Evolutionary conservation across 75 land plant species (phyloP).

Genomic region (Pinus albicaulis): DNA sequence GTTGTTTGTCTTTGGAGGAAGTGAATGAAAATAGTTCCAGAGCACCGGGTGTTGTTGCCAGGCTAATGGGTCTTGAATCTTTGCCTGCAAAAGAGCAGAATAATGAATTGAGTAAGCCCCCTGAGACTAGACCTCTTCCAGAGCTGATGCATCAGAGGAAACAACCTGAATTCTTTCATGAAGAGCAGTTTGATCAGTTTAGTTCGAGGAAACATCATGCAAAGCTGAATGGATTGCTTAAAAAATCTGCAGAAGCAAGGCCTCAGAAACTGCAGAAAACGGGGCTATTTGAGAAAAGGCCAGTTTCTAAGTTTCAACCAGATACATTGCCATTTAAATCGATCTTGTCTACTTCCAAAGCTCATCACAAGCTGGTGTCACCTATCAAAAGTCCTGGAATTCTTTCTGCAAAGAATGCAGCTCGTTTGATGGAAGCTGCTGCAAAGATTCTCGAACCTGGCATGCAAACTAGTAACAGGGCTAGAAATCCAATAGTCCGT

Average conservation of each 20-base stretch:
- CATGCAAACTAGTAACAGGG: constrained; percentile 36
- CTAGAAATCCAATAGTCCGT: constrained; percentile 19
- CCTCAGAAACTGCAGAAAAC: constrained; percentile 45
- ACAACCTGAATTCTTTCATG: constrained; percentile 10
- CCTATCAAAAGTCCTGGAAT: constrained; percentile 75
- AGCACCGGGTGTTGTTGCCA: constrained; percentile 84
- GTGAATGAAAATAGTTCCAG: constrained; percentile 32
- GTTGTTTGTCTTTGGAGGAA: constrained; percentile 9
- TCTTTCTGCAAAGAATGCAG: constrained; percentile 55
- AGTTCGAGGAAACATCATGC: constrained; percentile 6
- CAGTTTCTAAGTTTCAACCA: constrained; percentile 65
- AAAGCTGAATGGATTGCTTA: constrained; percentile 15
- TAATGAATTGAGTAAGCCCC: constrained; percentile 17
- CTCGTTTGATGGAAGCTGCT: constrained; percentile 80
- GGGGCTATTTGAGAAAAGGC: constrained; percentile 35
- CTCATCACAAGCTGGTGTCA: constrained; percentile 65
- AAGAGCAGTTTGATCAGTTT: constrained; percentile 12
- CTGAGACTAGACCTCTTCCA: constrained; percentile 22
- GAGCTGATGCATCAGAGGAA: constrained; percentile 12
- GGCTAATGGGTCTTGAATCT: constrained; percentile 92
- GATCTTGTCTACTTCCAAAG: constrained; percentile 51
- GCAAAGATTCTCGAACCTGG: constrained; percentile 80
- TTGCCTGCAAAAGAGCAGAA: constrained; percentile 44
- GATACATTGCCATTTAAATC: constrained; percentile 61
- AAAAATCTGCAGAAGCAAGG: constrained; percentile 23